Evolutionary conservation across 116 monocot genomes (phyloP).

Genomic region (Posidonia oceanica): DNA sequence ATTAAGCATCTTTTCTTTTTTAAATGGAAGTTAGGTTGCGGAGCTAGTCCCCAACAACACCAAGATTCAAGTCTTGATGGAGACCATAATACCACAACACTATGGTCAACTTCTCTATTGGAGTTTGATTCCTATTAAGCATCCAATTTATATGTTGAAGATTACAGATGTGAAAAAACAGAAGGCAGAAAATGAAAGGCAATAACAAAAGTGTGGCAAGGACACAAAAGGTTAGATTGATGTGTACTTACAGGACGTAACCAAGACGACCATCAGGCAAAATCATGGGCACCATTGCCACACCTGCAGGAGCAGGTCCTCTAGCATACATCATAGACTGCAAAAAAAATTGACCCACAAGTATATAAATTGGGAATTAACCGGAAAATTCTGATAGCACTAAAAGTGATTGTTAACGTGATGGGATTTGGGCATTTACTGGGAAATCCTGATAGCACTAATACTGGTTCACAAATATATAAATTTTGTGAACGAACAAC

Average conservation of each 20-base stretch:
- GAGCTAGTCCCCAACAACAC: neutral
- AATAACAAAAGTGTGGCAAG: neutral
- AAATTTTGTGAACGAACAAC: neutral
- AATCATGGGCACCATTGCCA: constrained; percentile 89
- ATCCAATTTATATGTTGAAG: neutral
- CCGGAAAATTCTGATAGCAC: neutral
- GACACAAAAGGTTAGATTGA: neutral
- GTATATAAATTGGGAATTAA: neutral
- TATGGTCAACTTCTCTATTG: neutral
- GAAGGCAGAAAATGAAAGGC: neutral
- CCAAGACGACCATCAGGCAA: constrained; percentile 83
- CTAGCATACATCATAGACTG: constrained; percentile 66
- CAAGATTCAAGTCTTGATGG: no score
- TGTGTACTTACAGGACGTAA: constrained; percentile 68
- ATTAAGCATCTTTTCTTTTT: neutral
- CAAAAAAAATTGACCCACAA: neutral
- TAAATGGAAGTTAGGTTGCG: neutral
- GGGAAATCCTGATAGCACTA: no score
- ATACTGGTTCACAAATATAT: no score
- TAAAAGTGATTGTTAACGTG: no score
- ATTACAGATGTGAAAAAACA: neutral
- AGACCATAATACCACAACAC: no score
- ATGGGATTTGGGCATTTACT: no score
- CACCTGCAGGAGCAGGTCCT: constrained; percentile 35
- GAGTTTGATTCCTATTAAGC: neutral